Evolutionary conservation across 2,329 filamentous ascomycete species (phyloP), one percentile per base, ranked within the genome.

Genomic region (Lizonia empirigonia): DNA sequence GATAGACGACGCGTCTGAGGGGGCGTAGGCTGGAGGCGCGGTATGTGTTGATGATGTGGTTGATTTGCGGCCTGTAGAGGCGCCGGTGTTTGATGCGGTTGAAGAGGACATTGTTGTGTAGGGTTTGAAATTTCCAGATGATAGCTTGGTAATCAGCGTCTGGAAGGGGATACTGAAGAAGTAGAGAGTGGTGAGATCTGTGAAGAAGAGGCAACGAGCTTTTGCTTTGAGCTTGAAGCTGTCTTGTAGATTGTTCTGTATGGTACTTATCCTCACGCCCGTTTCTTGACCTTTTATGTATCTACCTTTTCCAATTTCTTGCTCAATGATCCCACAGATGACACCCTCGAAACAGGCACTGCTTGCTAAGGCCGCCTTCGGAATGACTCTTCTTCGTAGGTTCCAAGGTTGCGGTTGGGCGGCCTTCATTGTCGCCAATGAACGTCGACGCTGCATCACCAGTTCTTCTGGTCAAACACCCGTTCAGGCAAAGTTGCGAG

Each of bases 11-110:
- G 39, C 26, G 16, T 58, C 51, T 19, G 55, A 57, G 1, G 44
- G 23, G 13, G 45, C 34, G 36, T 63, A 60, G n/a, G 57, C 39
- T 20, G 55, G 41, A 7, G 56, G 50, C 9, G 55, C 32, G 13
- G 45, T 36, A 7, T 40, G 30, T 38, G 36, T 50, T 15, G 52
- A 40, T 18, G 52, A 44, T 4, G 37, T 23, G 23, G 26, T 19
- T 27, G 36, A 26, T 36, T 24, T 32, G 18, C n/a, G 16, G 32
- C 16, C 27, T 32, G 44, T 7, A 7, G 44, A 19, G 23, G 37
- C 20, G n/a, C 19, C 13, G 44, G 23, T 40, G 23, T 32, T 16
- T 35, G 50, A 12, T 23, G 44, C 41, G 10, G 20, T 41, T 7
- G 20, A 10, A n/a, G 52, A 37, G 12, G 50, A 36, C 52, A 54